phyloP scores from a whole-genome alignment of 1,284 basidiomycete genomes.

The Moniliella sp. region DNA sequence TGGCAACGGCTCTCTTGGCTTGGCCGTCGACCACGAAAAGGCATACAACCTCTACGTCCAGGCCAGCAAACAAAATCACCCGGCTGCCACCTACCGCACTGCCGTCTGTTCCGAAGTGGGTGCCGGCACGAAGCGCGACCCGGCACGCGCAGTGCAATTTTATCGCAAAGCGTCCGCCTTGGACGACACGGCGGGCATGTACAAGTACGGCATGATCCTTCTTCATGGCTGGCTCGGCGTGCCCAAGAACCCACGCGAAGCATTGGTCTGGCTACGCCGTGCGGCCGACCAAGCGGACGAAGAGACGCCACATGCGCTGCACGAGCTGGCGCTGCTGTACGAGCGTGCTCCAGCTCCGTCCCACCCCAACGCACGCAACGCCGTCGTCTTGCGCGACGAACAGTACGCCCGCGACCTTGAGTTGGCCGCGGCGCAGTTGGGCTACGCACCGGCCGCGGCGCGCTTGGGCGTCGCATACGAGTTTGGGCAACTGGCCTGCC shows the following conservation, averaged over 20 bases:
- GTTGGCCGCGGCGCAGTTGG: conserved; percentile 74
- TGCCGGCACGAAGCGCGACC: conserved; percentile 82
- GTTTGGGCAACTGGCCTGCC: conserved; percentile 68
- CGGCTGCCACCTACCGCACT: conserved; percentile 81
- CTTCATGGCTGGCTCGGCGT: conserved; percentile 67
- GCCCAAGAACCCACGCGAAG: conserved; percentile 65
- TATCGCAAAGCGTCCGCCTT: conserved; percentile 88
- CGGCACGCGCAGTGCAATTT: conserved; percentile 69
- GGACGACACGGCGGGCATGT: conserved; percentile 95
- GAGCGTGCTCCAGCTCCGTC: conserved; percentile 39
- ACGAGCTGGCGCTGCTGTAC: conserved; percentile 80
- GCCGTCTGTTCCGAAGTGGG: conserved; percentile 98
- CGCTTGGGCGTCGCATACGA: conserved; percentile 87
- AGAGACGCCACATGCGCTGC: conserved; percentile 89
- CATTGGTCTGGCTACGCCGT: conserved; percentile 76
- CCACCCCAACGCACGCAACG: conserved; percentile 7
- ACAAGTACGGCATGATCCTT: conserved; percentile 89
- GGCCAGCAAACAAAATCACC: conserved; percentile 81
- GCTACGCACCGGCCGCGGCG: conserved; percentile 79
- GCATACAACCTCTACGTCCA: conserved; percentile 87
- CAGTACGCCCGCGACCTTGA: conserved; percentile 64
- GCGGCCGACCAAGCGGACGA: conserved; percentile 93
- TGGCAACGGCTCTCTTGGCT: conserved; percentile 75
- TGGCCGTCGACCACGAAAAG: conserved; percentile 86
- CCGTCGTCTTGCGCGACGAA: conserved; percentile 43